phyloP scores from a whole-genome alignment of 306 rosid genomes.

The Hylodesmum podocarpum region DNA sequence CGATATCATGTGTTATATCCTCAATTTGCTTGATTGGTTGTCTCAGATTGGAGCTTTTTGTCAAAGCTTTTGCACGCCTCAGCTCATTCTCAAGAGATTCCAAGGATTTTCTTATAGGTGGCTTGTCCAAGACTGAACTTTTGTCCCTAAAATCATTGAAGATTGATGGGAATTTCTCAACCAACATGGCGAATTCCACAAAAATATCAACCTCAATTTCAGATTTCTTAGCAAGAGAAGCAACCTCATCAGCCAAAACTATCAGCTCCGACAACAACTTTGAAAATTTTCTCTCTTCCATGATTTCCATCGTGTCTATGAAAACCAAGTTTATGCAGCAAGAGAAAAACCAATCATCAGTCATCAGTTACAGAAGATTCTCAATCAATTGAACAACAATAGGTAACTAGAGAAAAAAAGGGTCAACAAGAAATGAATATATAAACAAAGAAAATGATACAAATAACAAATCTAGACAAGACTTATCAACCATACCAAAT shows the following conservation, averaged over 20 bases:
- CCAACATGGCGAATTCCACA: constrained; percentile 54
- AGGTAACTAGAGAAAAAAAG: neutral
- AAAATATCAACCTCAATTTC: constrained; percentile 44
- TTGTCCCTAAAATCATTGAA: constrained; percentile 57
- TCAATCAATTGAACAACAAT: constrained; percentile 6
- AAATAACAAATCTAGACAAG: neutral
- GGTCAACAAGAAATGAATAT: neutral
- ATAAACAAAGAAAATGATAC: neutral
- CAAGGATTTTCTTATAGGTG: constrained; percentile 61
- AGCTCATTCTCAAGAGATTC: constrained; percentile 73
- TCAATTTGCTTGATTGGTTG: constrained; percentile 52
- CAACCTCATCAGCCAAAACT: constrained; percentile 54
- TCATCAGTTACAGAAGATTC: constrained; percentile 7
- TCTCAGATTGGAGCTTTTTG: constrained; percentile 41
- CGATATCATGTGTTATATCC: constrained; percentile 67
- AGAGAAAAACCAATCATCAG: constrained; percentile 6
- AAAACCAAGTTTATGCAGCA: constrained; percentile 9
- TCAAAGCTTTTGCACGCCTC: constrained; percentile 46
- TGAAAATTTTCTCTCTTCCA: constrained; percentile 41
- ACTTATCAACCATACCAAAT: neutral
- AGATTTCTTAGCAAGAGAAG: constrained; percentile 46
- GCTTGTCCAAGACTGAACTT: constrained; percentile 45
- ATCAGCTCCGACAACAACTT: constrained; percentile 45
- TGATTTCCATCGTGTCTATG: constrained; percentile 27
- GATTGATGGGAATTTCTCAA: constrained; percentile 54